phyloP scores from a whole-genome alignment of 768 basidiomycete genomes.

The Tylopilus subfusipes region DNA sequence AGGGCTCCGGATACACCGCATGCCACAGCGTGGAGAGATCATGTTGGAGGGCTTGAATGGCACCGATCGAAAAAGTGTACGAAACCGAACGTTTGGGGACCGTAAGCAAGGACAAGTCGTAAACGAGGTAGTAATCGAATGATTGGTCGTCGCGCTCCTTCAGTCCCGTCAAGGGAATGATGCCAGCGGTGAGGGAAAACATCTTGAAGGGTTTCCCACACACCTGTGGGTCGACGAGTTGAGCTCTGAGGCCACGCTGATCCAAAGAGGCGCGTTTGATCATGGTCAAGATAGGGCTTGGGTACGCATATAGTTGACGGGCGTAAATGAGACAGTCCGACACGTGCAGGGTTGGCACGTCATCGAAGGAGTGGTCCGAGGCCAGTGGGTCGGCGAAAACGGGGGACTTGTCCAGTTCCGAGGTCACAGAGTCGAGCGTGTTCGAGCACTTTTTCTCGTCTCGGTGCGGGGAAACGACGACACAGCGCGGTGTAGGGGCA shows the following conservation, averaged over 20 bases:
- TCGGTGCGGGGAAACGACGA: neutral
- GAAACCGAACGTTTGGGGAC: neutral
- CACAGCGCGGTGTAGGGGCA: slow-evolving; percentile 10
- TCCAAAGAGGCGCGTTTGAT: slow-evolving; percentile 11
- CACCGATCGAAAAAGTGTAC: slow-evolving; percentile 7
- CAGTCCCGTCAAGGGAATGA: slow-evolving; percentile 6
- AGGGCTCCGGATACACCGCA: slow-evolving; percentile 15
- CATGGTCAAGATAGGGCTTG: slow-evolving; percentile 13
- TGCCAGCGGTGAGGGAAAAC: slow-evolving; percentile 6
- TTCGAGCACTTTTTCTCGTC: neutral
- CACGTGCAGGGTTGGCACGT: neutral
- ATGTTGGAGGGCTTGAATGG: slow-evolving; percentile 10
- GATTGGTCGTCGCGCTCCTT: neutral
- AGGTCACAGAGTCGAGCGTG: neutral
- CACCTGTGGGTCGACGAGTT: neutral
- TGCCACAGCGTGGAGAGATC: slow-evolving; percentile 6
- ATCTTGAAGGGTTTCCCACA: neutral
- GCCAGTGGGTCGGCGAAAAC: neutral
- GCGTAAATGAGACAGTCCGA: slow-evolving; percentile 4
- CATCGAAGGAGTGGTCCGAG: neutral
- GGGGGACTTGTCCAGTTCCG: neutral
- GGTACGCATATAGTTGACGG: slow-evolving; percentile 1
- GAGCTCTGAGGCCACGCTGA: neutral
- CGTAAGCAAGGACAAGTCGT: neutral
- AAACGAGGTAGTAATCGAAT: slow-evolving; percentile 5